Percentiles rank a stretch among this genome's conserved stretches.
phyloP scores from a whole-genome alignment of 352 stramenopile genomes.

The Phytophthora rubi region DNA sequence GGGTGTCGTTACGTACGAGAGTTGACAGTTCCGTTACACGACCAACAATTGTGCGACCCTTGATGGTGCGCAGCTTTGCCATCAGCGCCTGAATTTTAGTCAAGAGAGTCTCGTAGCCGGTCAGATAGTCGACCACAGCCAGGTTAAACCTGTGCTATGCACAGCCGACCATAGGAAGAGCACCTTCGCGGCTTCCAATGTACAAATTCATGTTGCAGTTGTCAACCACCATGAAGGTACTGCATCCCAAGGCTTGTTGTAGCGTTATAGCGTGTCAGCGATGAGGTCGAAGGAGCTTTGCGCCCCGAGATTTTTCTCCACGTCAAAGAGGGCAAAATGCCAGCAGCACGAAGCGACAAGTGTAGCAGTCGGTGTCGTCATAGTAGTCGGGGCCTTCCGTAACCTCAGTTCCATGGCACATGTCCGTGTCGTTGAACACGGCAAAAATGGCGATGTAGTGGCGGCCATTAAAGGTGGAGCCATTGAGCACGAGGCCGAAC shows the following conservation, averaged over 20 bases:
- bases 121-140: slow-evolving; percentile 19
- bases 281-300: slow-evolving; percentile 27
- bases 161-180: slow-evolving; percentile 23
- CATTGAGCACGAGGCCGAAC: slow-evolving; percentile 28
- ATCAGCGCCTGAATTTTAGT: slow-evolving; percentile 17
- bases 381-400: slow-evolving; percentile 18
- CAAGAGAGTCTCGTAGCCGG: slow-evolving; percentile 11
- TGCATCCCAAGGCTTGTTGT: slow-evolving; percentile 20
- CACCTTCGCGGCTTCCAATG: slow-evolving; percentile 21
- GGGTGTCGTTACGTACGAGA: slow-evolving; percentile 18
- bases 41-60: background rate
- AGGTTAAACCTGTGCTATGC: slow-evolving; percentile 31
- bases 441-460: slow-evolving; percentile 29
- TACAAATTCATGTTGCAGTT: slow-evolving; percentile 37
- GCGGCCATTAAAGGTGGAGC: slow-evolving; percentile 11
- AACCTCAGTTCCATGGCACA: background rate
- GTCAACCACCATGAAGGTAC: slow-evolving; percentile 28
- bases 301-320: slow-evolving; percentile 12
- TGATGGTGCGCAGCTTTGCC: slow-evolving; percentile 11
- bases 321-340: slow-evolving; percentile 16
- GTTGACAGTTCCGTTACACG: slow-evolving; percentile 5
- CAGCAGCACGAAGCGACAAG: slow-evolving; percentile 18
- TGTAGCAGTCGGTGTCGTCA: slow-evolving; percentile 26
- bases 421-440: slow-evolving; percentile 17
- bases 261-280: slow-evolving; percentile 21